These are phyloP conservation scores for Rhizoctonia solani DNA, from an alignment of 1,284 basidiomycete genomes.

Conservation along the genomic window DNA sequence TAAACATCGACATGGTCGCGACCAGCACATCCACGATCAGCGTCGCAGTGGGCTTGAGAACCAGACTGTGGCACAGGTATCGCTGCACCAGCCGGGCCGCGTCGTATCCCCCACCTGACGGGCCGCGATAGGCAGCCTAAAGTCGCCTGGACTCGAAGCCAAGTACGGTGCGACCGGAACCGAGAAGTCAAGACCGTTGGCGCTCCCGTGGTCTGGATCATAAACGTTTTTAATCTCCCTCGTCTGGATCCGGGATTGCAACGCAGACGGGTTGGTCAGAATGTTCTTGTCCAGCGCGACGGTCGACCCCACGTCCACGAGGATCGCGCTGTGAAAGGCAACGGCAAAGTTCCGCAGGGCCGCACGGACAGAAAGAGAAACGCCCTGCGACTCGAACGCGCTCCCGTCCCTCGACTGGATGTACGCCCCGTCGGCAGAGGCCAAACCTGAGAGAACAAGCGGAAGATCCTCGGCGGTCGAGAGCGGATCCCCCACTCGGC, in stretches of 20 bases:
- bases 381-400: background rate
- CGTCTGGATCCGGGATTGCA: slow-evolving; percentile 19
- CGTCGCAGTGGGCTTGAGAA: slow-evolving; percentile 22
- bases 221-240: background rate
- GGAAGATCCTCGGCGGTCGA: background rate
- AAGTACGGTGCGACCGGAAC: slow-evolving; percentile 16
- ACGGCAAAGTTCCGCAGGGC: slow-evolving; percentile 22
- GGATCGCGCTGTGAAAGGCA: slow-evolving; percentile 10
- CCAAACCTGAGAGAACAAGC: slow-evolving; percentile 1
- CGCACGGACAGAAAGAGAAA: background rate
- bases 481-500: slow-evolving; percentile 31
- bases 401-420: background rate
- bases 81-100: slow-evolving; percentile 14
- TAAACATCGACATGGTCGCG: slow-evolving; percentile 28
- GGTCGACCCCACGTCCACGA: slow-evolving; percentile 23
- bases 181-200: slow-evolving; percentile 6
- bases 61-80: slow-evolving; percentile 31
- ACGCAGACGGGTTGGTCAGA: slow-evolving; percentile 6
- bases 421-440: slow-evolving; percentile 2
- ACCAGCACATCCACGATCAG: slow-evolving; percentile 24
- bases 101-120: background rate
- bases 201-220: slow-evolving; percentile 12
- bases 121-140: slow-evolving; percentile 8
- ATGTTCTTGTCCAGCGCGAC: slow-evolving; percentile 1
- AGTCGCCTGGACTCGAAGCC: background rate